Evolutionary conservation across 495 filamentous ascomycete species (phyloP), one percentile per base, ranked within the genome.

Genomic region (Penicillium daleae): DNA sequence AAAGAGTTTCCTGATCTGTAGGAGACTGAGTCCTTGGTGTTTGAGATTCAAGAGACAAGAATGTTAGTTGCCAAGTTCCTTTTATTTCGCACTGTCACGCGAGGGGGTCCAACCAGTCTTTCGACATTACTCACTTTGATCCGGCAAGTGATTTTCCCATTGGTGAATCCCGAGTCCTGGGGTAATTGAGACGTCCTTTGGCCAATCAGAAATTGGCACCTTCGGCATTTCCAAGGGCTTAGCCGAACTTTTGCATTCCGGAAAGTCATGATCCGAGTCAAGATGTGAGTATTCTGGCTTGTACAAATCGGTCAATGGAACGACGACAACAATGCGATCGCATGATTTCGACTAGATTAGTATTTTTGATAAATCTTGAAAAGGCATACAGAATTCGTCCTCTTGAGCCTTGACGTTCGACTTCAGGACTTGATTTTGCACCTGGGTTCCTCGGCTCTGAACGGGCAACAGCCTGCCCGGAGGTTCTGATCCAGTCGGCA

Each of bases 211-310:
- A 7, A 50, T 51, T 29, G 33, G 12, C 10, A 26, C 32, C 19
- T 29, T 39, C 19, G 52, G 53, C 19, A 24, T 32, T 54, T 32
- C 51, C 39, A 19, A 56, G n/a, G n/a, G 19, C 12, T 32, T 17
- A 50, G 60, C 61, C 57, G 64, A 60, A 50, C 33, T 56, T 62
- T 57, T 49, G 44, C n/a, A 22, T 24, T 50, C 57, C 64, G 64
- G 64, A 24, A 60, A 55, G 46, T 64, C 2, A 60, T 8, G 1
- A 19, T 56, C 64, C 63, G 63, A 48, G 51, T 4, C 29, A 24
- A 35, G 49, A 3, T 21, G 0, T 19, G 33, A 35, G 35, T 39
- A 39, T 39, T 13, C 35, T 4, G 29, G 29, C 7, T 7, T 37
- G 17, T 39, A 5, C 35, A 5, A 17, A 39, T 39, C 15, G 13